These are phyloP conservation scores for Colletotrichum echinochloae DNA, from an alignment of 2,329 filamentous ascomycete genomes.

Conservation along the genomic window DNA sequence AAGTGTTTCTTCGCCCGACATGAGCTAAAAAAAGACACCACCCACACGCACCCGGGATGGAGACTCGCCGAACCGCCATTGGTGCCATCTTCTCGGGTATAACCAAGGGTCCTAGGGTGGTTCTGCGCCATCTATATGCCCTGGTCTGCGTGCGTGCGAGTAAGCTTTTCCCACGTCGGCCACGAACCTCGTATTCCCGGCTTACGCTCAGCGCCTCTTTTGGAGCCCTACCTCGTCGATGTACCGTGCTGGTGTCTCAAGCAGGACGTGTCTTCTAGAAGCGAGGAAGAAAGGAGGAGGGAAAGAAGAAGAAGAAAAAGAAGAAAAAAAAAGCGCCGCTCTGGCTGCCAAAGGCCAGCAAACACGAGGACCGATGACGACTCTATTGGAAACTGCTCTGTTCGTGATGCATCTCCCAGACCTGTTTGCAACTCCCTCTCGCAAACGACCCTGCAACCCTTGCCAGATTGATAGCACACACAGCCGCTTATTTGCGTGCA, in stretches of 20 bases:
- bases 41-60: not conserved
- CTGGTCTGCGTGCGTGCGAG: not conserved
- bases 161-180: not conserved
- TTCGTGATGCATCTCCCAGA: not conserved
- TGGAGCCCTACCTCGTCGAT: not conserved
- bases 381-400: not conserved
- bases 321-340: not conserved
- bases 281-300: no score
- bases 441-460: not conserved
- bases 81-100: no score
- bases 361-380: no score
- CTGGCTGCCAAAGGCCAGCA: not conserved
- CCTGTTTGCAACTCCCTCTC: not conserved
- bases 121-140: not conserved
- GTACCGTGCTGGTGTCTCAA: not conserved
- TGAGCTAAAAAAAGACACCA: not conserved
- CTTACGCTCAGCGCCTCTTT: not conserved
- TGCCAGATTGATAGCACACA: not conserved
- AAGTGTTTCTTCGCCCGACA: not conserved
- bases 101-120: not conserved
- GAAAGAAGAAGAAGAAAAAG: not conserved
- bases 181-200: not conserved
- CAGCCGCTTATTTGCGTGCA: not conserved
- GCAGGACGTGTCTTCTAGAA: not conserved
- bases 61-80: not conserved